A percentile compares a stretch with the other conserved stretches of the same genome.
These are phyloP conservation scores for Calonectria honghensis DNA, from an alignment of 2,329 filamentous ascomycete genomes.

Conservation along the genomic window DNA sequence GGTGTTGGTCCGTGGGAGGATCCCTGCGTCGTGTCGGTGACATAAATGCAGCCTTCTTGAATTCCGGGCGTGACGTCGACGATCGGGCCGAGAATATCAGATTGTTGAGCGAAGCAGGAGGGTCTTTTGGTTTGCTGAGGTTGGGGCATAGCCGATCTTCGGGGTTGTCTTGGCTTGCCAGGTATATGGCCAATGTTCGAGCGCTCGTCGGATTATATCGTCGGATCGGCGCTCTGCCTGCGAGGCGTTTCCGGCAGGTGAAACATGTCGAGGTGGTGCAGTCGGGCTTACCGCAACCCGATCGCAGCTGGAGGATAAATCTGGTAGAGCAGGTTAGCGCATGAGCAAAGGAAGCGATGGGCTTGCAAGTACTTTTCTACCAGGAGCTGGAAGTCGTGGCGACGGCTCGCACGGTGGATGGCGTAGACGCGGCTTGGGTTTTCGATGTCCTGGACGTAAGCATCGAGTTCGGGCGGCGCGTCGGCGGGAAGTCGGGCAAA, in stretches of 20 bases:
- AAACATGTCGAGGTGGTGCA: constrained; percentile 89
- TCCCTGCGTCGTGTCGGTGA: constrained; percentile 39
- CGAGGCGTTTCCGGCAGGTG: constrained; percentile 82
- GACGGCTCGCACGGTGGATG: constrained; percentile 76
- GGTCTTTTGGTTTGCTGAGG: constrained; percentile 64
- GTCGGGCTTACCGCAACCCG: constrained; percentile 81
- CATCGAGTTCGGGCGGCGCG: constrained; percentile 75
- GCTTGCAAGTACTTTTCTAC: constrained; percentile 75
- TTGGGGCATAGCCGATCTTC: constrained; percentile 80
- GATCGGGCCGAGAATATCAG: constrained; percentile 65
- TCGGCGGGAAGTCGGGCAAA: constrained; percentile 76
- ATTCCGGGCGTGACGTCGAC: constrained; percentile 46
- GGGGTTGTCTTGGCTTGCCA: constrained; percentile 87
- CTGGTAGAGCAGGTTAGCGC: constrained; percentile 65
- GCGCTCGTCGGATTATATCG: constrained; percentile 89
- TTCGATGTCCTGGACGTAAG: constrained; percentile 74
- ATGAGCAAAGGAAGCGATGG: not conserved
- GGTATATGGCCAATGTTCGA: constrained; percentile 85
- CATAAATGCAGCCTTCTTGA: constrained; percentile 39
- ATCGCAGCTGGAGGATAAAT: constrained; percentile 87
- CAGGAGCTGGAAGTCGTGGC: constrained; percentile 79
- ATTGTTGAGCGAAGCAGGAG: constrained; percentile 67
- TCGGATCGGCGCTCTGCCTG: constrained; percentile 81
- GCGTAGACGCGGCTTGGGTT: constrained; percentile 77
- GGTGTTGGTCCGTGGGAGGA: constrained; percentile 20